These are phyloP conservation scores for Cercospora sp. DNA, from an alignment of 2,329 filamentous ascomycete species.

Conservation along the genomic window DNA sequence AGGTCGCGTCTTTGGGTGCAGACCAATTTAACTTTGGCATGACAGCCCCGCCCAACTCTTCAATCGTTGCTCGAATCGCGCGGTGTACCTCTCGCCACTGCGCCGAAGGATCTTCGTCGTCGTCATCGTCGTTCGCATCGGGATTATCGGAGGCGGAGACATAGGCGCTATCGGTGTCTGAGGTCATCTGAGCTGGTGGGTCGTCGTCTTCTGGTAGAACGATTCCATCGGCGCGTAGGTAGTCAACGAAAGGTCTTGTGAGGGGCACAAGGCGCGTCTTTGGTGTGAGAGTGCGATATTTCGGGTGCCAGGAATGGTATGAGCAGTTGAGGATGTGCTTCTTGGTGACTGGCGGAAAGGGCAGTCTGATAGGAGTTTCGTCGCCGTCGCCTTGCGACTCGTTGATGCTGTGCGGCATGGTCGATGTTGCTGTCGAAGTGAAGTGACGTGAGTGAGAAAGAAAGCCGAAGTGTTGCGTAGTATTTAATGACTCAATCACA, in stretches of 20 bases:
- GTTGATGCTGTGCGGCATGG: slow-evolving; percentile 8
- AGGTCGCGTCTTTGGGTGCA: slow-evolving; percentile 90
- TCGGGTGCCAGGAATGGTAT: slow-evolving; percentile 87
- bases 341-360: slow-evolving; percentile 80
- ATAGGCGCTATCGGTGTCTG: slow-evolving; percentile 54
- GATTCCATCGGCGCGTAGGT: slow-evolving; percentile 90
- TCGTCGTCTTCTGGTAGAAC: slow-evolving; percentile 71
- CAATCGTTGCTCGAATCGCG: slow-evolving; percentile 72
- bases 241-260: slow-evolving; percentile 72
- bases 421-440: neutral
- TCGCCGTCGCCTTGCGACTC: neutral
- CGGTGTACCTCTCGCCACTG: slow-evolving; percentile 71
- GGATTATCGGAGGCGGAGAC: slow-evolving; percentile 46
- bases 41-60: slow-evolving; percentile 79
- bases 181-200: slow-evolving; percentile 33
- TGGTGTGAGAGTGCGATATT: slow-evolving; percentile 76
- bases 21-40: slow-evolving; percentile 98
- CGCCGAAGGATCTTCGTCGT: slow-evolving; percentile 61
- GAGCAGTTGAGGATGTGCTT: slow-evolving; percentile 92
- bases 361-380: slow-evolving; percentile 43
- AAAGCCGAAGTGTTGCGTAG: neutral
- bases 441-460: neutral
- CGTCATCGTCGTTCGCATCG: slow-evolving; percentile 55
- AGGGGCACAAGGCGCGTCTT: slow-evolving; percentile 84
- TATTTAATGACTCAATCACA: slow-evolving; percentile 5